Evolutionary conservation across 352 stramenopile genomes (phyloP), one percentile per base, ranked within the genome.

Genomic region (Blastocystis sp.): DNA sequence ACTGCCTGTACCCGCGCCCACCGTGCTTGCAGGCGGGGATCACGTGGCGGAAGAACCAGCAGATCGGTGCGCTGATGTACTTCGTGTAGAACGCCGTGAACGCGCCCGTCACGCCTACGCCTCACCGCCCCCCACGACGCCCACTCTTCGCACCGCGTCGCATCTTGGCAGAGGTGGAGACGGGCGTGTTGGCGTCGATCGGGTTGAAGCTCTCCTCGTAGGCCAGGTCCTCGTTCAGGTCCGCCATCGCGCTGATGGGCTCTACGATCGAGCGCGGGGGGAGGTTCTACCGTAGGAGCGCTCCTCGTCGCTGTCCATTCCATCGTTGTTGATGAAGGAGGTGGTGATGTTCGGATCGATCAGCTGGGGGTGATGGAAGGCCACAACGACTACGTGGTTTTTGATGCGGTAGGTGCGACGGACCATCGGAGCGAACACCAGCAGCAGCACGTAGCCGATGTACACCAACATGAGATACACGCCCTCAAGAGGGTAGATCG

Each of bases 351-450:
- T 81, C 3, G 71, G 71, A 21, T 81, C 71, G 71, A 81, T 81
- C 40, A 81, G 43, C 71, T 81, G 43, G 17, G 14, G 3, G 57
- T 28, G 48, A 63, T 10, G 21, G 17, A 9, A 38, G 3, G 71
- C 7, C 2, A 34, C 14, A 54, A 42, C 64, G 2, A 21, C 10
- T 81, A 81, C 71, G 40, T 81, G 42, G 28, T 81, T 81, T 6
- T 64, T 63, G 21, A 59, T 79, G 42, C 60, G 84, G 76, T 89
- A 89, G 34, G 48, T 61, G 24, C 42, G 60, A 38, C 84, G 84
- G 4, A 87, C 38, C 11, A 65, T 78, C 24, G 84, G 84, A 40
- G 84, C 77, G 40, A 89, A 77, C 24, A 87, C 59, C 10, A 89
- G 61, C 2, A 89, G 24, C 9, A 82, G 43, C 3, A 79, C 70